These are phyloP conservation scores for Talaromyces islandicus DNA, from an alignment of 2,329 filamentous ascomycete genomes.

Conservation along the genomic window DNA sequence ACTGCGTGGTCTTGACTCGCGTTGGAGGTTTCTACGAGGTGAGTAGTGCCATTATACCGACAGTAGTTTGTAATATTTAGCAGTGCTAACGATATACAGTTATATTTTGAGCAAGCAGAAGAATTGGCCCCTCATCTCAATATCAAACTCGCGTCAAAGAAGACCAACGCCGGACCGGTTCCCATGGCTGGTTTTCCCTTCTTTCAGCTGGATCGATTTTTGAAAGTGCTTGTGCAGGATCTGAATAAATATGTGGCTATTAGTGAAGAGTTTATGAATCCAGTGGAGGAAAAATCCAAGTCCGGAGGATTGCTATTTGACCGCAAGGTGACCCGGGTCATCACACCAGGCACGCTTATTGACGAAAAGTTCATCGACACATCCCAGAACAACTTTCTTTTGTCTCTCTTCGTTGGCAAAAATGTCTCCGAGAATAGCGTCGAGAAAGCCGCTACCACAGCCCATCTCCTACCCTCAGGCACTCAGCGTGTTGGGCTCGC, in stretches of 20 bases:
- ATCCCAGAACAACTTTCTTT: slow-evolving; percentile 85
- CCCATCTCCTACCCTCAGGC: slow-evolving; percentile 23
- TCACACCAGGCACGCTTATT: slow-evolving; percentile 92
- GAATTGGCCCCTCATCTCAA: slow-evolving; percentile 80
- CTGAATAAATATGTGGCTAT: slow-evolving; percentile 86
- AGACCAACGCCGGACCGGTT: slow-evolving; percentile 70
- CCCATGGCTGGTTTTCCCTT: slow-evolving; percentile 94
- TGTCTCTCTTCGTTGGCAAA: slow-evolving; percentile 63
- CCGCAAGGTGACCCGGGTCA: slow-evolving; percentile 74
- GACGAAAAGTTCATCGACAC: slow-evolving; percentile 97
- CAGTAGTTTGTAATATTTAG: neutral
- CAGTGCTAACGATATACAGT: slow-evolving; percentile 27
- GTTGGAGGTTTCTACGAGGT: slow-evolving; percentile 94
- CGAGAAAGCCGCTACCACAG: slow-evolving; percentile 16
- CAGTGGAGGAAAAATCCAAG: slow-evolving; percentile 62
- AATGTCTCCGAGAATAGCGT: slow-evolving; percentile 16
- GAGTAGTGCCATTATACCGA: slow-evolving; percentile 11
- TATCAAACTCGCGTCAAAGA: slow-evolving; percentile 77
- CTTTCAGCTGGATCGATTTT: slow-evolving; percentile 83
- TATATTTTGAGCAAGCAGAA: slow-evolving; percentile 95
- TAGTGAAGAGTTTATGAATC: slow-evolving; percentile 83
- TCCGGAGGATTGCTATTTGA: slow-evolving; percentile 77
- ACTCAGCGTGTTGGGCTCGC: slow-evolving; percentile 64
- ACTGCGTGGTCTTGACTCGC: slow-evolving; percentile 84
- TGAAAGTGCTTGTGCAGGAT: slow-evolving; percentile 90